Percentiles rank a stretch among this genome's conserved stretches.
phyloP scores from a whole-genome alignment of 805 yeast species.

The Ogataea dorogensis region DNA sequence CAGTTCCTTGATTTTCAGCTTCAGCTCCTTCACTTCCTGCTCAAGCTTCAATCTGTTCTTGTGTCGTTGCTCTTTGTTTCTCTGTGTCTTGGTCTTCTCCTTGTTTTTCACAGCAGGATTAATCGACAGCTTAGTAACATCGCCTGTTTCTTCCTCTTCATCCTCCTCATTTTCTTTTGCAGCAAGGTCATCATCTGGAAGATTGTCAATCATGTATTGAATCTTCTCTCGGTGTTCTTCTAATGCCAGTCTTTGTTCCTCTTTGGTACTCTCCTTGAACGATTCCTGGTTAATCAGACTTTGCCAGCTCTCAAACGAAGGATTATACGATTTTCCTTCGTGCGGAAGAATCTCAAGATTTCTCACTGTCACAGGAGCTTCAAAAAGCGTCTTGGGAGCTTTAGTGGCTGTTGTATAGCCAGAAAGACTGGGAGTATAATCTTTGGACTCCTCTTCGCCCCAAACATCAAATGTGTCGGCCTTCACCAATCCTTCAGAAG shows the following conservation, averaged over 20 bases:
- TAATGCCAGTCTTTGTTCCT: constrained; percentile 58
- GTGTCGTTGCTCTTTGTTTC: constrained; percentile 68
- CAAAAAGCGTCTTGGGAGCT: constrained; percentile 54
- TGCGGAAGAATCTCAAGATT: constrained; percentile 57
- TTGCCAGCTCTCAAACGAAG: constrained; percentile 82
- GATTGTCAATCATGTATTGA: constrained; percentile 58
- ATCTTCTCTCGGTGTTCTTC: constrained; percentile 65
- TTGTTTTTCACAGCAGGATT: constrained; percentile 68
- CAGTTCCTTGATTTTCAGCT: constrained; percentile 59
- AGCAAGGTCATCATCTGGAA: constrained; percentile 57
- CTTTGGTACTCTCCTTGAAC: constrained; percentile 61
- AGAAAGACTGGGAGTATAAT: constrained; percentile 38
- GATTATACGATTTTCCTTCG: constrained; percentile 92
- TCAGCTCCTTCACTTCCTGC: constrained; percentile 51
- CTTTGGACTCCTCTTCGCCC: constrained; percentile 40
- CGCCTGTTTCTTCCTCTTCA: constrained; percentile 35
- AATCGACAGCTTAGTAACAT: constrained; percentile 52
- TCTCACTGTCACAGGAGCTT: constrained; percentile 52
- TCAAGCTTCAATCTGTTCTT: constrained; percentile 58
- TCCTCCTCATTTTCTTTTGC: constrained; percentile 40
- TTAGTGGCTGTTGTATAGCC: constrained; percentile 53
- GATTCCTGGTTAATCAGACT: constrained; percentile 65
- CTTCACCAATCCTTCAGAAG: constrained; percentile 58
- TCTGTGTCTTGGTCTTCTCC: constrained; percentile 73
- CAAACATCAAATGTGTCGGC: constrained; percentile 66